Base-by-base conservation (phyloP, 2,329 filamentous ascomycete species). In the Colletotrichum tabaci region DNA sequence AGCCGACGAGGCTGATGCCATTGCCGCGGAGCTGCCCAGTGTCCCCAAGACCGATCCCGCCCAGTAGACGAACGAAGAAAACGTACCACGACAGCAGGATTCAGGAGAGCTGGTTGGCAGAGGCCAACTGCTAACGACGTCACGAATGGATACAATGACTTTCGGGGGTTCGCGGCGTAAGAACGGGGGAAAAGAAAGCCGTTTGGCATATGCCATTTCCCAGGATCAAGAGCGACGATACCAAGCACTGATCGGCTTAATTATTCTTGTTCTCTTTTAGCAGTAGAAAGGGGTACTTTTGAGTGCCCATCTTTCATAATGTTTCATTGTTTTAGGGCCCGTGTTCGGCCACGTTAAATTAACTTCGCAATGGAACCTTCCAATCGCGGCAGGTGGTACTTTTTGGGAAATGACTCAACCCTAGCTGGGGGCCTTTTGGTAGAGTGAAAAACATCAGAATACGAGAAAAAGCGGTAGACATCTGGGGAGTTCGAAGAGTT, bases 21-120 rank as follows among this genome's bases (percentile, higher is more conserved):
- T 73, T 21, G 77, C 76, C 2, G 74, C 75, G 21, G 74, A 78
- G 62, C 74, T 84, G 16, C 81, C 82, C n/a, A 79, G 79, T 67
- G 80, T 83, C 15, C 81, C 82, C 56, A 77, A 75, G 10, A 73
- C 75, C 4, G 82, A 83, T 16, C 81, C 81, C 5, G 47, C 58
- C 8, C 18, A 49, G 2, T 66, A 55, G 13, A 6, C 6, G 13
- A 23, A 13, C 1, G 2, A 23, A 13, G 2, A 2, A 9, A 1
- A 2, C 13, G 6, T 52, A 3, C 15, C 12, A 23, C 18, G 38
- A 26, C 9, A 35, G 12, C n/a, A 18, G 15, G 7, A 9, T 9
- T 30, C 30, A 30, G 7, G 6, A 40, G 26, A n/a, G 16, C 12
- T 23, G 16, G 21, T 35, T 9, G 18, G 1, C 21, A 4, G 13